Conservation (phyloP, 345 rosid species). For the Murraya koenigii region DNA sequence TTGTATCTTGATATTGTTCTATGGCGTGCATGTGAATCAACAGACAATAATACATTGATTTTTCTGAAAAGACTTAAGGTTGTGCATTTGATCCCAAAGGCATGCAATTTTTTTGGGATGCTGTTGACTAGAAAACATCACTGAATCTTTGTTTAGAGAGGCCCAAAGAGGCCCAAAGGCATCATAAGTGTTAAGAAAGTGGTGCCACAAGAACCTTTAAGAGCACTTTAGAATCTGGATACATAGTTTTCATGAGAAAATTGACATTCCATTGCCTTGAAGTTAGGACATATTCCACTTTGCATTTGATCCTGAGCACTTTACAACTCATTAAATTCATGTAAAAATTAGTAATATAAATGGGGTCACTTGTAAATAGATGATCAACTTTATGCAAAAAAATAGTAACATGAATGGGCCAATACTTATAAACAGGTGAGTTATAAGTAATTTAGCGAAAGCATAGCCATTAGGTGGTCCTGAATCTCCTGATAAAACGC, state of each 20-base stretch:
- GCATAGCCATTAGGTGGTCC: neutral
- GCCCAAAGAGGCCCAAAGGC: neutral
- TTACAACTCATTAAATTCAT: too few species aligned
- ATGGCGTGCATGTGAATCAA: neutral
- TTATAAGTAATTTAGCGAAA: too few species aligned
- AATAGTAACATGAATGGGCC: too few species aligned
- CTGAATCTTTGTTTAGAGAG: neutral
- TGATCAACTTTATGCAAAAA: too few species aligned
- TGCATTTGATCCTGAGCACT: neutral
- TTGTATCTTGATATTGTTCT: neutral
- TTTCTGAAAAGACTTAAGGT: neutral
- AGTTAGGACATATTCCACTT: slow-evolving; percentile 3
- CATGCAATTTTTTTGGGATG: neutral
- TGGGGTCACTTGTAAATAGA: too few species aligned
- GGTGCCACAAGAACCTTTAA: neutral
- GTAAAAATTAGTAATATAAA: too few species aligned
- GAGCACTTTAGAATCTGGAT: neutral
- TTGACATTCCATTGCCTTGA: slow-evolving; percentile 9
- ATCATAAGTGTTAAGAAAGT: neutral
- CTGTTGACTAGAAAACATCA: neutral
- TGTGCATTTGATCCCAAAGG: neutral
- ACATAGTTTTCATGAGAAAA: neutral
- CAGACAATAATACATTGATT: neutral
- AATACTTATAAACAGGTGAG: too few species aligned
- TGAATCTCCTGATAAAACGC: slow-evolving; percentile 7